Evolutionary conservation across 2,329 filamentous ascomycete genomes (phyloP), one percentile per base, ranked within the genome.

Genomic region (Claviceps lovelessii): DNA sequence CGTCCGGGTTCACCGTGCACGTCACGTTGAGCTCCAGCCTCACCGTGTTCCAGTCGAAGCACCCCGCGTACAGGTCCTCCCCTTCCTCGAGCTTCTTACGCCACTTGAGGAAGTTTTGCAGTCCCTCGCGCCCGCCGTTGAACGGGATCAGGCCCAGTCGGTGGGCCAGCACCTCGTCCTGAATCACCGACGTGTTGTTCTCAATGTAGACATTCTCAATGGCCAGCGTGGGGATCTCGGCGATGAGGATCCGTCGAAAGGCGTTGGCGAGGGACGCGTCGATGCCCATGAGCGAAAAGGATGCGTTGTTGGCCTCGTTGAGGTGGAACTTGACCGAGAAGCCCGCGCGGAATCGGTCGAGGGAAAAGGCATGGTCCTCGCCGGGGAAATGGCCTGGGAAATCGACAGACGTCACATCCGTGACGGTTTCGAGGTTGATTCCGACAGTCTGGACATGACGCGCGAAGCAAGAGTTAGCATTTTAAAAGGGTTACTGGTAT

Each of bases 151-250:
- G 81, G 56, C 93, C 93, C 37, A 98, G 77, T 48, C 93, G 81
- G 68, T 93, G 88, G 17, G 90, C 85, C 52, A 98, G 83, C 5
- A 98, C 91, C 74, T 98, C 93, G 67, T 98, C 93, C 69, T 97
- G 91, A 64, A 98, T 93, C 41, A 98, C 90, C 5, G 89, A 95
- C 52, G 91, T 97, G 76, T 98, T 98, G 76, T 96, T 94, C 68
- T 88, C 81, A 60, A 97, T 84, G 73, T 86, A 98, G 67, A 95
- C 88, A 59, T 83, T 85, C 76, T 98, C 93, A 64, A 98, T 90
- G 61, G 94, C 93, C 49, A 98, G 79, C 2, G 90, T 93, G 19
- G 91, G 90, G 53, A 98, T 87, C 74, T 98, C 94, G 61, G 91
- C 81, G 69, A 98, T 86, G 64, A 97, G 79, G 64, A 97, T 97